Percentiles rank a stretch among this genome's conserved stretches.
These are phyloP conservation scores for Hymenoscyphus occultus DNA, from an alignment of 2,329 filamentous ascomycete genomes.

Conservation along the genomic window DNA sequence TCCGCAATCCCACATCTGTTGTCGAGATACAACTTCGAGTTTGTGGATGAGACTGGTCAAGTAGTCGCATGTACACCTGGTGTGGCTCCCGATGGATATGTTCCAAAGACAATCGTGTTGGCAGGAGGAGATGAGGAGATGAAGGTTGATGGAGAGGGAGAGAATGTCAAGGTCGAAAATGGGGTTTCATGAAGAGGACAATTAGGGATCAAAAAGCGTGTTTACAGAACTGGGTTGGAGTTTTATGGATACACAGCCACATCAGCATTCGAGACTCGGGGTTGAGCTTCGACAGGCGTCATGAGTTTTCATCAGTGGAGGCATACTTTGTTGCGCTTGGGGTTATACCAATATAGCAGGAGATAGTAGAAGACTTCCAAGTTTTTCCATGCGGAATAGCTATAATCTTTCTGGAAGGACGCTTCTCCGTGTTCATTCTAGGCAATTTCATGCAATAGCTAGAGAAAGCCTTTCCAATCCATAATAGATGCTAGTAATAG, in stretches of 20 bases:
- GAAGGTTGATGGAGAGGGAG: slow-evolving; percentile 39
- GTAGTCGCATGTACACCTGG: slow-evolving; percentile 84
- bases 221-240: slow-evolving; percentile 17
- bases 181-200: slow-evolving; percentile 36
- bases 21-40: slow-evolving; percentile 95
- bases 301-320: neutral
- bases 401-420: neutral
- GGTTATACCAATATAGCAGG: neutral
- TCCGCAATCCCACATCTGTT: slow-evolving; percentile 94
- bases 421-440: neutral
- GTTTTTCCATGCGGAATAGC: neutral
- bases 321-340: neutral
- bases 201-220: neutral
- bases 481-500: slow-evolving; percentile 1
- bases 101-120: slow-evolving; percentile 64
- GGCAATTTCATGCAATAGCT: neutral
- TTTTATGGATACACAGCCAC: slow-evolving; percentile 6
- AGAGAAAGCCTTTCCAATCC: neutral
- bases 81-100: slow-evolving; percentile 53
- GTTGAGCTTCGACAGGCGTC: neutral
- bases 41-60: slow-evolving; percentile 88
- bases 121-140: slow-evolving; percentile 60
- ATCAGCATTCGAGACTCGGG: neutral
- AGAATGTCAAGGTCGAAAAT: slow-evolving; percentile 35
- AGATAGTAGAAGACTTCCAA: neutral